Conservation (phyloP, 169 alveolate genomes). For the Hepatocystis sp. region DNA sequence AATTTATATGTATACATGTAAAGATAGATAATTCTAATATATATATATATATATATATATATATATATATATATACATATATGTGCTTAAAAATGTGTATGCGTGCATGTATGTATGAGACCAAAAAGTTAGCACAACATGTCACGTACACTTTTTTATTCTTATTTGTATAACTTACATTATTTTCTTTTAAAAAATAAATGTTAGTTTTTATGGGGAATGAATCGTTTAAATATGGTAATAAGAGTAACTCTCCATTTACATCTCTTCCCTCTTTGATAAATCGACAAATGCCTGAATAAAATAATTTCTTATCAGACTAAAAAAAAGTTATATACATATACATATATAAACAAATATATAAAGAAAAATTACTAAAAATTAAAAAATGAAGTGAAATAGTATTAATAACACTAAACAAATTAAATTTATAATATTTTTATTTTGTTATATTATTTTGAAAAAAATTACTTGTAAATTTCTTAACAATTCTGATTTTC, state of each 20-base stretch:
- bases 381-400: not conserved
- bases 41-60: too few species aligned
- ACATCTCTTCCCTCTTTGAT: constrained; percentile 78
- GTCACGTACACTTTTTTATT: constrained; percentile 4
- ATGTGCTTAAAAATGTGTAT: not conserved
- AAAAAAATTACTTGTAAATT: constrained; percentile 66
- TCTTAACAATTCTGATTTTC: constrained; percentile 77
- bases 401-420: constrained; percentile 1
- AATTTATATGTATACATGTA: too few species aligned
- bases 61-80: not conserved
- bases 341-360: not conserved
- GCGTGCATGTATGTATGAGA: not conserved
- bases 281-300: constrained; percentile 79
- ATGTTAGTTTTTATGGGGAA: constrained; percentile 76
- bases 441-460: not conserved
- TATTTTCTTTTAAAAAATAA: constrained; percentile 75
- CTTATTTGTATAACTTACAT: constrained; percentile 26
- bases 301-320: constrained; percentile 78
- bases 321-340: constrained; percentile 17
- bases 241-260: constrained; percentile 55
- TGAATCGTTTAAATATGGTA: constrained; percentile 53
- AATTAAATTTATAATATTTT: not conserved
- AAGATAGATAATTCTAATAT: too few species aligned
- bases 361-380: constrained; percentile 3
- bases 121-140: too few species aligned